phyloP scores from a whole-genome alignment of 805 yeast species.

The Candida krabiensis region DNA sequence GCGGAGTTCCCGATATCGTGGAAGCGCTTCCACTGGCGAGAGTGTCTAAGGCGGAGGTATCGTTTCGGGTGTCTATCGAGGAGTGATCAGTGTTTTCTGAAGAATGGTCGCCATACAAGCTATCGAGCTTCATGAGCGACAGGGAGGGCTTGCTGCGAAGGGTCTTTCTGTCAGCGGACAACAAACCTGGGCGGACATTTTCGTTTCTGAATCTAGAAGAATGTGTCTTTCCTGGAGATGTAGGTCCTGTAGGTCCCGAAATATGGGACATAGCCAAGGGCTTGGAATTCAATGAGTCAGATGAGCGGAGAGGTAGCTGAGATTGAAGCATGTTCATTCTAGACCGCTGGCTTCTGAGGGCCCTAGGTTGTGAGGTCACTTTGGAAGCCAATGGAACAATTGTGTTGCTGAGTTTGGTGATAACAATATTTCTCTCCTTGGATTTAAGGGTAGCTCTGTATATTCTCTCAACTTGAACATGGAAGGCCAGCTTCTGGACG shows the following conservation, averaged over 20 bases:
- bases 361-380: slow-evolving; percentile 4
- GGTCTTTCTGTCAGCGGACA: slow-evolving; percentile 6
- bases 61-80: slow-evolving; percentile 17
- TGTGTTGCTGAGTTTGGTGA: slow-evolving; percentile 2
- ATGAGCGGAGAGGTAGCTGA: neutral
- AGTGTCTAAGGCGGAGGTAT: slow-evolving; percentile 7
- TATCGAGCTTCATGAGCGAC: slow-evolving; percentile 25
- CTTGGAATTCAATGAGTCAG: neutral
- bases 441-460: slow-evolving; percentile 46
- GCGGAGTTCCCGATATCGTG: slow-evolving; percentile 13
- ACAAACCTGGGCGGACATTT: neutral
- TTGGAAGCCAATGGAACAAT: neutral
- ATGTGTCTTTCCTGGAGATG: no score
- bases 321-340: slow-evolving; percentile 3
- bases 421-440: slow-evolving; percentile 14
- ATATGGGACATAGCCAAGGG: no score
- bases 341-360: slow-evolving; percentile 1
- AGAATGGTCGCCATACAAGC: slow-evolving; percentile 9
- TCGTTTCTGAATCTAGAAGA: neutral
- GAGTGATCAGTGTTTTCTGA: slow-evolving; percentile 12
- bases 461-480: slow-evolving; percentile 65
- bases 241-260: no score
- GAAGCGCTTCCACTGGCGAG: slow-evolving; percentile 5
- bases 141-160: slow-evolving; percentile 25
- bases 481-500: slow-evolving; percentile 52